Conservation (phyloP, 176 grass and related monocot genomes). For the Dactylis glomerata region DNA sequence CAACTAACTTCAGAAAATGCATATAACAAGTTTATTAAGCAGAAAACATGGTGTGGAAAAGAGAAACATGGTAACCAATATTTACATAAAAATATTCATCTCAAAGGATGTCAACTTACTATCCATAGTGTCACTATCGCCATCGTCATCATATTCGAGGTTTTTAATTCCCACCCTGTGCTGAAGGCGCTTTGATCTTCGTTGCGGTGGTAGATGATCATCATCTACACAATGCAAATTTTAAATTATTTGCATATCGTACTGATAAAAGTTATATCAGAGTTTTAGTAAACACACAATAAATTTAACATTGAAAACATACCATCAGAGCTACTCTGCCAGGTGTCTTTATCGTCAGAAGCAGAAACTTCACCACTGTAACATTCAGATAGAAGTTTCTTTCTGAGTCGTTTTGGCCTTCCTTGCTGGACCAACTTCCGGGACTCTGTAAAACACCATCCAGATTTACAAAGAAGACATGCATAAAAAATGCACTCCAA, state of each 20-base stretch:
- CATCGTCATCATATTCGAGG: background rate
- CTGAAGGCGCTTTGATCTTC: constrained; percentile 34
- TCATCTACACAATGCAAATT: constrained; percentile 26
- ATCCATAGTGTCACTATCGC: constrained; percentile 9
- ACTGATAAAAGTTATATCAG: background rate
- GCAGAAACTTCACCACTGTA: background rate
- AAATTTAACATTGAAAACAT: background rate
- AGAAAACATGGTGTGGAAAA: background rate
- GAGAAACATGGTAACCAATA: background rate
- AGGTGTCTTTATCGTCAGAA: constrained; percentile 9
- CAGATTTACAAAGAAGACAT: background rate
- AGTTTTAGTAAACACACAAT: background rate
- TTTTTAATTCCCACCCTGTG: constrained; percentile 21
- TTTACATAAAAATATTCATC: background rate
- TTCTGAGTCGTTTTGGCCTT: constrained; percentile 22
- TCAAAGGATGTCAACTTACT: constrained; percentile 28
- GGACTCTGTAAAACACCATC: constrained; percentile 11
- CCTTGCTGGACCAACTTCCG: background rate
- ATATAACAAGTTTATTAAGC: background rate
- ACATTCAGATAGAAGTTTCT: background rate
- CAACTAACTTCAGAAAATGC: background rate
- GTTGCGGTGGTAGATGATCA: background rate
- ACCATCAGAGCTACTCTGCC: constrained; percentile 18
- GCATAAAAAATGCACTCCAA: background rate
- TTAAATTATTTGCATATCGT: background rate